Percentiles rank a stretch among this genome's conserved stretches.
These are phyloP conservation scores for Diplogelasinospora grovesii DNA, from an alignment of 495 filamentous ascomycete genomes.

Conservation along the genomic window DNA sequence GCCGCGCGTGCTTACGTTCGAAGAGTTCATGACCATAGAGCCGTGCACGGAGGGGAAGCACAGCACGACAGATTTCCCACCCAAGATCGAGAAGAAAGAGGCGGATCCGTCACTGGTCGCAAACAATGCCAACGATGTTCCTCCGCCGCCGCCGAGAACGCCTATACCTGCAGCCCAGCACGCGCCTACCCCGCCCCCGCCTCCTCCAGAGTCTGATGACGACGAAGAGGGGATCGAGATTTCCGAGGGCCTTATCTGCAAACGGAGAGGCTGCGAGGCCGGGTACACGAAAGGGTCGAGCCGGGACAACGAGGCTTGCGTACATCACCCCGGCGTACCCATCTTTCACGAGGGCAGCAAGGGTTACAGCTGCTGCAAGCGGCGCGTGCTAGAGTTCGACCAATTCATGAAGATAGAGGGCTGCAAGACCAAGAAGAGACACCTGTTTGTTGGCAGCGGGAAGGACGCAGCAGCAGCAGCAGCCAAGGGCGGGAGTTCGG, in stretches of 20 bases:
- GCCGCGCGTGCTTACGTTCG: constrained; percentile 93
- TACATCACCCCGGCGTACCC: constrained; percentile 77
- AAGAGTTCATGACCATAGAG: constrained; percentile 92
- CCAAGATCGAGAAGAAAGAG: constrained; percentile 49
- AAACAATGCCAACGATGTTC: constrained; percentile 29
- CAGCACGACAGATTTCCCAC: constrained; percentile 67
- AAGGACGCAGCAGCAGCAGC: constrained; percentile 51
- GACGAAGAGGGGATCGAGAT: constrained; percentile 72
- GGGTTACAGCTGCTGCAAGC: constrained; percentile 95
- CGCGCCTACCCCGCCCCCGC: constrained; percentile 54
- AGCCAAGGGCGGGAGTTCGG: constrained; percentile 24
- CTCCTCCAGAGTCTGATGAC: constrained; percentile 72
- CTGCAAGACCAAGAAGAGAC: constrained; percentile 71
- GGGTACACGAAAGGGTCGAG: constrained; percentile 52
- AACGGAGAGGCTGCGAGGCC: constrained; percentile 64
- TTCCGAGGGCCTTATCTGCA: constrained; percentile 65
- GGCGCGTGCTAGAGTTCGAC: constrained; percentile 91
- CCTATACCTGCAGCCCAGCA: constrained; percentile 48
- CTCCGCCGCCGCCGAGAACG: constrained; percentile 41
- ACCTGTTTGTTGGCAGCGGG: constrained; percentile 80
- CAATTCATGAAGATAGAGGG: constrained; percentile 94
- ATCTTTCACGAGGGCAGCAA: constrained; percentile 98
- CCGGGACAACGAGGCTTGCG: constrained; percentile 70
- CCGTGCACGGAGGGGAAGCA: constrained; percentile 94
- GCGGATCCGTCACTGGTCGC: constrained; percentile 27